Conservation (phyloP, 257 asterid species). For the Catharanthus roseus region DNA sequence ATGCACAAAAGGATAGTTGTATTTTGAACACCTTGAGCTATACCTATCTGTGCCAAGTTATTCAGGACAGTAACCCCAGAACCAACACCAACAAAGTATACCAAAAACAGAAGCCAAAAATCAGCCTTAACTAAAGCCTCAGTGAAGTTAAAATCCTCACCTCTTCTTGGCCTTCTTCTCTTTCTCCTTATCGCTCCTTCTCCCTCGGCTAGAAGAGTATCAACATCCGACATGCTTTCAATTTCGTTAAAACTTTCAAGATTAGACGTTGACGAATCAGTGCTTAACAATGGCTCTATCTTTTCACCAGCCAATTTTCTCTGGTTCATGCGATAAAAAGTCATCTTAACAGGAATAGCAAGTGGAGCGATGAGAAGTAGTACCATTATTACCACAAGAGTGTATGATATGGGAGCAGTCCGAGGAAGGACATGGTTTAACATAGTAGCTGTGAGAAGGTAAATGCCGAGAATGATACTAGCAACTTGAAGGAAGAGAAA, state of each 20-base stretch:
- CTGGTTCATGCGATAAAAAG: constrained; percentile 41
- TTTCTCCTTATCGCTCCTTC: constrained; percentile 51
- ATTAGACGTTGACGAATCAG: constrained; percentile 33
- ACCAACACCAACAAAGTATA: constrained; percentile 65
- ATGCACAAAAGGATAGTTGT: constrained; percentile 52
- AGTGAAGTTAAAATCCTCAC: constrained; percentile 52
- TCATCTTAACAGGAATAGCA: constrained; percentile 63
- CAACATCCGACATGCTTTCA: constrained; percentile 39
- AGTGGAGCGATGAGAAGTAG: constrained; percentile 65
- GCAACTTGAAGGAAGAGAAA: constrained; percentile 57
- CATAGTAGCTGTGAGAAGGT: constrained; percentile 49
- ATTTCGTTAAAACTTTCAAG: constrained; percentile 32
- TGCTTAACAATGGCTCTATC: constrained; percentile 34
- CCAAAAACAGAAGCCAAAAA: constrained; percentile 68
- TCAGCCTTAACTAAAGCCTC: constrained; percentile 71
- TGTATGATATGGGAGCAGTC: constrained; percentile 28
- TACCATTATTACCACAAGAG: constrained; percentile 43
- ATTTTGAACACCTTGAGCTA: constrained; percentile 46
- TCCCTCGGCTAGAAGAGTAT: constrained; percentile 58
- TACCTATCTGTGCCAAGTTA: constrained; percentile 70
- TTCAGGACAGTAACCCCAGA: constrained; percentile 73
- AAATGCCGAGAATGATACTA: constrained; percentile 54
- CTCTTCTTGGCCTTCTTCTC: constrained; percentile 61
- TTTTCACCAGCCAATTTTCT: constrained; percentile 20
- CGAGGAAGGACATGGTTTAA: constrained; percentile 32